These are phyloP conservation scores for Heliocybe sulcata DNA, from an alignment of 1,284 basidiomycete genomes.

Conservation along the genomic window DNA sequence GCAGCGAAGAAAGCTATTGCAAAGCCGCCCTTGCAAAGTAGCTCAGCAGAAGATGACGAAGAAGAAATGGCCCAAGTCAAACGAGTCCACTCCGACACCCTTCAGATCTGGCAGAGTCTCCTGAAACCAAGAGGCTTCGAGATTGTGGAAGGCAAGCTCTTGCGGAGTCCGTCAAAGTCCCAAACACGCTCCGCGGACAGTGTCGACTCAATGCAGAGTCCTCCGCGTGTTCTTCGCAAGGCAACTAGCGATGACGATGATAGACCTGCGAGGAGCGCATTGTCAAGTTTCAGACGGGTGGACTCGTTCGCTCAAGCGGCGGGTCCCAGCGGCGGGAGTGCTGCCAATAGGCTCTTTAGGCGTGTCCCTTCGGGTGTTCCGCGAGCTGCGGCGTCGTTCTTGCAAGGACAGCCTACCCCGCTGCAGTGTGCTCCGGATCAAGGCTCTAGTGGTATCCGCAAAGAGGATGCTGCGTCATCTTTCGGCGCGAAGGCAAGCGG, in stretches of 20 bases:
- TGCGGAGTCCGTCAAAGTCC: constrained; percentile 47
- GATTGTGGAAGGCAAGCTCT: constrained; percentile 42
- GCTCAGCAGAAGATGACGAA: constrained; percentile 22
- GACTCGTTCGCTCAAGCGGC: constrained; percentile 46
- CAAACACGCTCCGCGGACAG: constrained; percentile 13
- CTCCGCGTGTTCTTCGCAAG: constrained; percentile 6
- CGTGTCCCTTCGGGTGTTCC: not conserved
- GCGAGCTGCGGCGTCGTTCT: not conserved
- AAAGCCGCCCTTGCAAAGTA: constrained; percentile 10
- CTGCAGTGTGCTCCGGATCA: constrained; percentile 5
- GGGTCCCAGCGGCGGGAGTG: constrained; percentile 24
- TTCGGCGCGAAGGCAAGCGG: not conserved
- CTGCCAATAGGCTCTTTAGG: constrained; percentile 8
- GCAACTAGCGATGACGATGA: constrained; percentile 7
- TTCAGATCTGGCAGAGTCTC: constrained; percentile 61
- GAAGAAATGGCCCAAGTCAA: constrained; percentile 48
- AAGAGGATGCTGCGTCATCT: too few species aligned
- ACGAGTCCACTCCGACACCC: constrained; percentile 48
- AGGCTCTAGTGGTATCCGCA: too few species aligned
- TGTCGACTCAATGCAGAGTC: constrained; percentile 10
- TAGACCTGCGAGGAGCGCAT: constrained; percentile 29
- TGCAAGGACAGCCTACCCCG: not conserved
- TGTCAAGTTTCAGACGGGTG: constrained; percentile 46
- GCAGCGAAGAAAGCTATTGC: constrained; percentile 1
- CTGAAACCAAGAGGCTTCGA: constrained; percentile 59